These are phyloP conservation scores for Capsella bursapastoris DNA, from an alignment of 345 rosid species.

Conservation along the genomic window DNA sequence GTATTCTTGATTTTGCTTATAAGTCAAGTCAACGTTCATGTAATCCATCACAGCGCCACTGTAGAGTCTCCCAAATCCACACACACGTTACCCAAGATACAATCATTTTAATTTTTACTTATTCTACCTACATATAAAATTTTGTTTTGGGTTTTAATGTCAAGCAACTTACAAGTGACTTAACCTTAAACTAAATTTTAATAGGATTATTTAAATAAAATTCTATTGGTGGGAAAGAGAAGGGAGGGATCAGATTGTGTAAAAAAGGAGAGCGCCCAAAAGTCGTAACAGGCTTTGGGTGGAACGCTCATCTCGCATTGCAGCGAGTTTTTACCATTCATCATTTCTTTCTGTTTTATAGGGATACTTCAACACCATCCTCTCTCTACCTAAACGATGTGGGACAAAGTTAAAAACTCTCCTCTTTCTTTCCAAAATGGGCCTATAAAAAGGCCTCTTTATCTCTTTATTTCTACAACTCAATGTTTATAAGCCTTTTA, in stretches of 20 bases:
- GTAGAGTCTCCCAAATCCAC: not conserved
- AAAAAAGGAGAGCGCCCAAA: conserved; percentile 3
- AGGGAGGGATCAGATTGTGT: conserved; percentile 29
- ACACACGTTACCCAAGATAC: no score
- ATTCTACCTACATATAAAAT: no score
- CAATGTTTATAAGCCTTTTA: not conserved
- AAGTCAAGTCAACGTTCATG: not conserved
- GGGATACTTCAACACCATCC: not conserved
- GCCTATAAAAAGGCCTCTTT: not conserved
- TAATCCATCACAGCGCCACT: not conserved
- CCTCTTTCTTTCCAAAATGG: not conserved
- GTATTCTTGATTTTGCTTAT: conserved; percentile 10
- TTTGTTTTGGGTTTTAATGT: no score
- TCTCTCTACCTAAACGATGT: conserved; percentile 1
- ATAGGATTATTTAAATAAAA: no score
- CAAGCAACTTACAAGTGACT: no score
- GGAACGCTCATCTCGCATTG: conserved; percentile 30
- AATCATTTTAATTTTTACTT: no score
- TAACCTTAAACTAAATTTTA: no score
- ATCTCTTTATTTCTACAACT: not conserved
- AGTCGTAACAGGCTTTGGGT: conserved; percentile 39
- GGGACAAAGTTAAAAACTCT: conserved; percentile 9
- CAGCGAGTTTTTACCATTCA: conserved; percentile 28
- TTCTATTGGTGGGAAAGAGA: not conserved
- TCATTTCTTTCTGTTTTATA: conserved; percentile 13